phyloP scores from a whole-genome alignment of 1,284 basidiomycete species.

The Moniliophthora roreri region DNA sequence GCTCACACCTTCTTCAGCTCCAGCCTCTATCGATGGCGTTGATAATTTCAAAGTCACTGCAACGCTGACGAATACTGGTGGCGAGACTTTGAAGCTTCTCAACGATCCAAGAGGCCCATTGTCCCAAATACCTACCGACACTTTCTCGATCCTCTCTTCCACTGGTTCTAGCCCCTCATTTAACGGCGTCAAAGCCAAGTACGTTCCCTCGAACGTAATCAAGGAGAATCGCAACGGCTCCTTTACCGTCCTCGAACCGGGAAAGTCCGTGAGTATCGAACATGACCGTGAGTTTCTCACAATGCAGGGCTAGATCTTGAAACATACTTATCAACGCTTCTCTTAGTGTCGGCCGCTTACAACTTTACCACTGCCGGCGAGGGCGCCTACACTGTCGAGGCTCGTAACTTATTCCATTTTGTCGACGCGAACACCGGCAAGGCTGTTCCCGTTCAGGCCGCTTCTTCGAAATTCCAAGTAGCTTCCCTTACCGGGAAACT shows the following conservation, averaged over 20 bases:
- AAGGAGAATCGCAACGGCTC: constrained; percentile 9
- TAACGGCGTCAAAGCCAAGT: constrained; percentile 35
- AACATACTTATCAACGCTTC: neutral
- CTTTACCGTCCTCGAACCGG: constrained; percentile 39
- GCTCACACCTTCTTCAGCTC: neutral
- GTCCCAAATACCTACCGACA: constrained; percentile 34
- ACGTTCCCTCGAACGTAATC: constrained; percentile 22
- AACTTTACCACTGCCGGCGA: constrained; percentile 41
- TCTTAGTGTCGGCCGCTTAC: constrained; percentile 40
- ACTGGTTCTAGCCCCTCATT: constrained; percentile 33
- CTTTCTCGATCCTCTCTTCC: constrained; percentile 35
- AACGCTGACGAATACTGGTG: constrained; percentile 42
- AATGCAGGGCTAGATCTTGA: neutral
- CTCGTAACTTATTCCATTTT: constrained; percentile 40
- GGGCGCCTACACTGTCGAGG: constrained; percentile 39
- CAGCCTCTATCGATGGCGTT: constrained; percentile 24
- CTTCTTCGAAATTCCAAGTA: neutral
- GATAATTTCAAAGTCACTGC: constrained; percentile 37
- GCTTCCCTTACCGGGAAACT: neutral
- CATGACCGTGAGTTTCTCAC: constrained; percentile 35
- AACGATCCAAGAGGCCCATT: constrained; percentile 38
- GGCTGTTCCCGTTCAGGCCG: neutral
- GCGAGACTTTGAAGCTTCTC: constrained; percentile 40
- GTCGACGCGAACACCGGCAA: constrained; percentile 29
- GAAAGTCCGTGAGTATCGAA: constrained; percentile 32